Percentiles rank a stretch among this genome's conserved stretches.
Conservation (phyloP, 345 rosid species). For the Laguncularia racemosa region DNA sequence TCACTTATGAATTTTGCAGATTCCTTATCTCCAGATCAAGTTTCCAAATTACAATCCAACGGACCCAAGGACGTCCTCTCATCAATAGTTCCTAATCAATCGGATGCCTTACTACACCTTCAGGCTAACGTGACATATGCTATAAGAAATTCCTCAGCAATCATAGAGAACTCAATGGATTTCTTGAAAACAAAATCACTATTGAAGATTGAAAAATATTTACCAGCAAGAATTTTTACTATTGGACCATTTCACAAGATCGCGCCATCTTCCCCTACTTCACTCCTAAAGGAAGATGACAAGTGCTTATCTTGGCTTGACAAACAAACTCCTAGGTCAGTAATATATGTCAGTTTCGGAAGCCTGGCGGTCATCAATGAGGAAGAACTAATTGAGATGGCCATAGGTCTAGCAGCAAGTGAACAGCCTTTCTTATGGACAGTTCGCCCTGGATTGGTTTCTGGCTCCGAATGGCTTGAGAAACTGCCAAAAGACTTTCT, state of each 20-base stretch:
- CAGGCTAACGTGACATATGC: neutral
- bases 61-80: constrained; percentile 9
- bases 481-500: constrained; percentile 9
- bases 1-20: constrained; percentile 12
- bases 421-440: constrained; percentile 27
- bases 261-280: constrained; percentile 5
- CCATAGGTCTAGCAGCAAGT: constrained; percentile 21
- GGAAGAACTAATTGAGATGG: constrained; percentile 15
- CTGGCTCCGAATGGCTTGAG: constrained; percentile 7
- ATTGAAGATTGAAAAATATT: constrained; percentile 1
- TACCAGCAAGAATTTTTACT: constrained; percentile 7
- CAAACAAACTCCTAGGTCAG: constrained; percentile 13
- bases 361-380: constrained; percentile 19
- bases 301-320: constrained; percentile 22
- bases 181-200: constrained; percentile 14
- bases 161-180: constrained; percentile 17
- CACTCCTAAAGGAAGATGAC: constrained; percentile 11
- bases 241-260: constrained; percentile 21
- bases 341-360: constrained; percentile 24
- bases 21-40: constrained; percentile 7
- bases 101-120: neutral
- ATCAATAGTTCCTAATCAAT: neutral
- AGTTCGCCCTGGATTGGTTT: constrained; percentile 14
- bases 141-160: constrained; percentile 11
- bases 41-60: constrained; percentile 6